phyloP scores from a whole-genome alignment of 768 basidiomycete genomes.

The Sarcodon aspratus region DNA sequence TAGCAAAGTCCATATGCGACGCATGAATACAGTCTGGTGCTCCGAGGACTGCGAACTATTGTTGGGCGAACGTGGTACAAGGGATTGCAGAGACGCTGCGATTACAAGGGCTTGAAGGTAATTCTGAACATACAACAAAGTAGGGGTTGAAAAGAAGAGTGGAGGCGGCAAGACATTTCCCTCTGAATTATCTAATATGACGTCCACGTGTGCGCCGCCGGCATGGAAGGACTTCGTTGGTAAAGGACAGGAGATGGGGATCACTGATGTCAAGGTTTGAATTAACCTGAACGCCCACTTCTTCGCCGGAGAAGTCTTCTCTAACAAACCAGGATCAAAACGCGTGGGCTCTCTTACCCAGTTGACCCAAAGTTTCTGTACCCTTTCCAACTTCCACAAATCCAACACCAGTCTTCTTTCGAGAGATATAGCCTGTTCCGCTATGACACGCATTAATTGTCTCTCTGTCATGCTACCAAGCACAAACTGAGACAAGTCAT shows the following conservation, averaged over 20 bases:
- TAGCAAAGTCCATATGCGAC: conserved; percentile 57
- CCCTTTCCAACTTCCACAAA: conserved; percentile 30
- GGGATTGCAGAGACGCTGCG: conserved; percentile 44
- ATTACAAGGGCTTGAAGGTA: conserved; percentile 62
- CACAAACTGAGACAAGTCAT: conserved; percentile 54
- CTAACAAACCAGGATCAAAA: not conserved
- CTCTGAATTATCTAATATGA: not conserved
- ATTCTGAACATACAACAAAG: conserved; percentile 52
- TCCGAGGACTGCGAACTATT: not conserved
- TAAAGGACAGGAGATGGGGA: conserved; percentile 12
- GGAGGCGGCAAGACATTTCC: conserved; percentile 49
- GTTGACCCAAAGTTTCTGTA: conserved; percentile 14
- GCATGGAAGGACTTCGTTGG: conserved; percentile 7
- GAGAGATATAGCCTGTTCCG: conserved; percentile 37
- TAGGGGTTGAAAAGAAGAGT: conserved; percentile 47
- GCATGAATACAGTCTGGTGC: conserved; percentile 27
- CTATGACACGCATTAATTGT: conserved; percentile 38
- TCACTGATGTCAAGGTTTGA: conserved; percentile 11
- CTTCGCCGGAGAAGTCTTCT: conserved; percentile 4
- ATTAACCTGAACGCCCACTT: conserved; percentile 13
- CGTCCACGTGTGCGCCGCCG: not conserved
- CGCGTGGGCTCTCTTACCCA: conserved; percentile 12
- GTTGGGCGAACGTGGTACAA: conserved; percentile 31
- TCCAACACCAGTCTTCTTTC: conserved; percentile 45
- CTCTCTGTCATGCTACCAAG: conserved; percentile 56